Evolutionary conservation across 148 eudicot species (phyloP), one percentile per base, ranked within the genome.

Genomic region (Silene conica): DNA sequence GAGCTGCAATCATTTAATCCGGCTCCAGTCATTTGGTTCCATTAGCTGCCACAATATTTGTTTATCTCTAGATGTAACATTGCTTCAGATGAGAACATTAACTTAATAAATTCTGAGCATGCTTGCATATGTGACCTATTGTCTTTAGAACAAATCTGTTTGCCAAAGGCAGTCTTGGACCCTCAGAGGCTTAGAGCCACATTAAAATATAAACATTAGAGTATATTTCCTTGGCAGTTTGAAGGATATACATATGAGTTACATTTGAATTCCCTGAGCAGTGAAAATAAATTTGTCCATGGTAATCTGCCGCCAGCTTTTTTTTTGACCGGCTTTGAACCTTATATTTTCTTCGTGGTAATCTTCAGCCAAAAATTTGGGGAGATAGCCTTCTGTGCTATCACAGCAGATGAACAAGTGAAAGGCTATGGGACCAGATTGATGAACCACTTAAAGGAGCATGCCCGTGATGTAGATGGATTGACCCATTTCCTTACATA

Each of bases 331-430:
- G 6, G 3, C 26, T 38, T 58, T 7, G 21, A 18, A 75, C 16
- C 20, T 25, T 52, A 18, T 21, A 64, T 70, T 59, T 64, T 64
- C 34, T 72, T 34, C 16, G 11, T 67, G 64, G 22, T 69, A 76
- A 72, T 34, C 75, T n/a, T 57, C 72, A 95, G 99, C 85, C 99
- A 95, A 81, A 95, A 82, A 78, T 95, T 95, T 80, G 99, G 99
- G 78, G 99, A 95, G 85, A 95, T 95, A 77, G 99, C 97, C 54
- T 92, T 95, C 76, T 95, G 99, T 76, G 99, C 99, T 74, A 95
- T 95, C 59, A 87, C 97, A 22, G 88, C 92, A 43, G 96, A 95
- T 82, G 99, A 95, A 74, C 99, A 95, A 92, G 99, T 95, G 46
- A 95, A 95, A 81, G 99, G 99, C 76, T 95, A 95, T 79, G 99